Evolutionary conservation across 202 grass and related monocot species (phyloP), one percentile per base, ranked within the genome.

Genomic region (Carex arenaria): DNA sequence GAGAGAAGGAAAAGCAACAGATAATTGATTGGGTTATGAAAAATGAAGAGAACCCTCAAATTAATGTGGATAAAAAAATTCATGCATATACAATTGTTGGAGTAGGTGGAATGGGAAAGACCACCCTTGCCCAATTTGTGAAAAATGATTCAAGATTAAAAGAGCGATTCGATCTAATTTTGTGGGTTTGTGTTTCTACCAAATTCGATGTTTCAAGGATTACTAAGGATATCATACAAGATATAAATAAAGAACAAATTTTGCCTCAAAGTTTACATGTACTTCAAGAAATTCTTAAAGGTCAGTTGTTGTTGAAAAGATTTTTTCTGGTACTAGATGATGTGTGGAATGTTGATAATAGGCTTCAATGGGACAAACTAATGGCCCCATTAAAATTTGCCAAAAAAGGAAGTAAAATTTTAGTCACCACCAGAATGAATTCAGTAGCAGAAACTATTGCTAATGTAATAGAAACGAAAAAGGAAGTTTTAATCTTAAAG

Each of bases 261-360:
- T 80, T 61, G 40, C 22, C 78, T 0, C 2, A 67, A 7, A 87
- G 38, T 2, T n/a, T 90, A 0, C 49, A 87, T 9, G n/a, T 5
- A 0, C 5, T 90, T 4, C 85, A 87, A 19, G 74, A 5, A 0
- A 74, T 57, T 12, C 17, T 90, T 0, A 1, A 4, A 45, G 82
- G 0, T 8, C 13, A 81, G 34, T 69, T 90, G 26, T 10, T 0
- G 0, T 36, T 1, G 6, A 80, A 61, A 82, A 80, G 64, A 28
- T 89, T 80, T 64, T 65, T 87, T 1, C 53, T 90, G 28, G 82
- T 90, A 0, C 11, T 90, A 42, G 88, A 90, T 87, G 88, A 90
- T 22, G 36, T 90, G 62, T 90, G 74, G 85, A 75, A 30, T 84
- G 34, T 71, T 15, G 31, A 76, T 52, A n/a, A 73, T 7, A 56